Evolutionary conservation across 2,329 filamentous ascomycete genomes (phyloP), one percentile per base, ranked within the genome.

Genomic region (Bipolaris bicolor): DNA sequence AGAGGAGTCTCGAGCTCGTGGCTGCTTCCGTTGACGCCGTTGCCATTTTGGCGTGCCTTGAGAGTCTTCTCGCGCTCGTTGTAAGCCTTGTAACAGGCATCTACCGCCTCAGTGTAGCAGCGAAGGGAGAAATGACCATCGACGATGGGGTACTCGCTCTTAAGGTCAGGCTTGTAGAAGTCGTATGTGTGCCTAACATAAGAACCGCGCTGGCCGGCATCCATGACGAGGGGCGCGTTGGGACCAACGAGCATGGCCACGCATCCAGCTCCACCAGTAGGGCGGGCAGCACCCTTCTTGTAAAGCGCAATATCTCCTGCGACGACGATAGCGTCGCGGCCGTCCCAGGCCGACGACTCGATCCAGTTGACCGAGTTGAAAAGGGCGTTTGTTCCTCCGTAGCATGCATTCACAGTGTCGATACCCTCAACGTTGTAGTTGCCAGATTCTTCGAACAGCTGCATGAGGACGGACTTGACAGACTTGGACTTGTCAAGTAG

Each of bases 401-500:
- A 83, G 78, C 81, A 83, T 40, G 81, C 81, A 62, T 83, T 83
- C 58, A 83, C 78, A 20, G 80, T 83, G 66, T 83, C 81, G 44
- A 83, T 78, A 61, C 81, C 81, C 73, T 83, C 81, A 22, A 83
- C 75, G 73, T 83, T 82, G 72, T 76, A 81, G 75, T 83, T 83
- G 69, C 80, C 81, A n/a, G 76, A 79, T 54, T 77, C 73, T 61
- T 78, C 77, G 61, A 83, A 83, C 45, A 83, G 71, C 63, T 83
- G 81, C 81, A 83, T 83, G 54, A 83, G 72, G 48, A 83, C 80
- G 4, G 80, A 81, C 76, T 83, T 83, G 70, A 82, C 80, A 18
- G 81, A 83, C 72, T 83, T 83, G 55, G 81, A 82, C 78, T 83
- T 83, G 78, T 83, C 81, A 60, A 83, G 78, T 37, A 83, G 73